Evolutionary conservation across 1,284 basidiomycete genomes (phyloP).

Genomic region (Marasmius sp.): DNA sequence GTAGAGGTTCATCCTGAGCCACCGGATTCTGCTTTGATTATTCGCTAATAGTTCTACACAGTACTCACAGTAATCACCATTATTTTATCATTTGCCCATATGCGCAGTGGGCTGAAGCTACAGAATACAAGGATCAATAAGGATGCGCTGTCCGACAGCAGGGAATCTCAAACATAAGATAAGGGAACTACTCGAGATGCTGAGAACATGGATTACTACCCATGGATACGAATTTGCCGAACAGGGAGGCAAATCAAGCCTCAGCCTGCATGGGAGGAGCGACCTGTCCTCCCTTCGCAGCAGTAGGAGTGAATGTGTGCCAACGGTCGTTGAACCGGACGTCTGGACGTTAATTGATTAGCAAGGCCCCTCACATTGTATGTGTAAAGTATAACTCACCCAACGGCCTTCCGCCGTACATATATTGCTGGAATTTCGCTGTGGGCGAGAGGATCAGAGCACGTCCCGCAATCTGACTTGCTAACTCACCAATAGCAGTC

Average conservation of each 20-base stretch:
- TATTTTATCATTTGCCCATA: too few relatives aligned
- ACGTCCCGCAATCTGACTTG: not conserved
- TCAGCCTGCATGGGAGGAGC: constrained; percentile 54
- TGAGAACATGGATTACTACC: too few relatives aligned
- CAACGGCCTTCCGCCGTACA: constrained; percentile 88
- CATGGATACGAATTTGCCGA: too few relatives aligned
- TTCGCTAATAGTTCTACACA: not conserved
- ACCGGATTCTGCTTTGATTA: not conserved
- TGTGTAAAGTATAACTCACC: constrained; percentile 44
- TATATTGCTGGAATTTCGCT: constrained; percentile 91
- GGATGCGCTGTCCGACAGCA: too few relatives aligned
- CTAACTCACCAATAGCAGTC: constrained; percentile 78
- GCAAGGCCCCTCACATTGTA: not conserved
- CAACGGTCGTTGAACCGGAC: constrained; percentile 91
- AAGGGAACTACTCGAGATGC: too few relatives aligned
- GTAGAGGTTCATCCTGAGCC: constrained; percentile 3
- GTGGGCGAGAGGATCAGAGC: constrained; percentile 4
- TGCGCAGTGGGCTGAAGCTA: too few relatives aligned
- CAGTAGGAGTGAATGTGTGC: constrained; percentile 85
- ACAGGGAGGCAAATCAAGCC: constrained; percentile 2
- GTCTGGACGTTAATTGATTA: constrained; percentile 43
- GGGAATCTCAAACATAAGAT: too few relatives aligned
- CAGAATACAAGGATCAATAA: too few relatives aligned
- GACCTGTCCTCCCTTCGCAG: constrained; percentile 80
- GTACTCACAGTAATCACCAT: too few relatives aligned